Percentiles rank a stretch among this genome's conserved stretches.
These are phyloP conservation scores for Xylaria sp. DNA, from an alignment of 2,329 filamentous ascomycete genomes.

Conservation along the genomic window DNA sequence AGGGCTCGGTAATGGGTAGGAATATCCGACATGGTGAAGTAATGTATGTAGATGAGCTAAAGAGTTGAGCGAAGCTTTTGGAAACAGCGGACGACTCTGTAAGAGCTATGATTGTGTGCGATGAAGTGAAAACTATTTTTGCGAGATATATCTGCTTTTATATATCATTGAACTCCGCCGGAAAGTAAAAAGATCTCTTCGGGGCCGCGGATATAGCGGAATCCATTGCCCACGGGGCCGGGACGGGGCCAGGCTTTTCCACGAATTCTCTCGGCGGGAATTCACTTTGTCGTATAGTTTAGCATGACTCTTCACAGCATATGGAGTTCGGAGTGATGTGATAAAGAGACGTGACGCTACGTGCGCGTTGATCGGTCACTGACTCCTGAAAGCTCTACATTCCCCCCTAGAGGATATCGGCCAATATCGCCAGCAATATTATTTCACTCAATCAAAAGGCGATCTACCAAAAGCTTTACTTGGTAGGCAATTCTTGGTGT, in stretches of 20 bases:
- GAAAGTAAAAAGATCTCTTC: background rate
- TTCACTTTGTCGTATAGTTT: background rate
- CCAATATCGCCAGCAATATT: background rate
- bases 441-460: background rate
- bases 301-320: background rate
- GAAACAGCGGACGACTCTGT: no score
- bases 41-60: background rate
- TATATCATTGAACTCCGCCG: background rate
- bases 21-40: slow-evolving; percentile 35
- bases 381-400: background rate
- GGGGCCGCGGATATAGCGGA: slow-evolving; percentile 25
- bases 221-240: slow-evolving; percentile 1
- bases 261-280: background rate
- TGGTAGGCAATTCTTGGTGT: background rate
- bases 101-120: background rate
- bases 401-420: background rate
- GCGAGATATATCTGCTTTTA: background rate
- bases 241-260: background rate
- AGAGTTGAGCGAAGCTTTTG: background rate
- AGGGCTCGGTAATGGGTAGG: slow-evolving; percentile 46
- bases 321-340: background rate
- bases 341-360: background rate
- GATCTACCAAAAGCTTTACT: background rate
- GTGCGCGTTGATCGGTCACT: background rate
- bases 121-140: background rate